Evolutionary conservation across 305 asterid genomes (phyloP), one percentile per base, ranked within the genome.

Genomic region (Plantago coronopus): DNA sequence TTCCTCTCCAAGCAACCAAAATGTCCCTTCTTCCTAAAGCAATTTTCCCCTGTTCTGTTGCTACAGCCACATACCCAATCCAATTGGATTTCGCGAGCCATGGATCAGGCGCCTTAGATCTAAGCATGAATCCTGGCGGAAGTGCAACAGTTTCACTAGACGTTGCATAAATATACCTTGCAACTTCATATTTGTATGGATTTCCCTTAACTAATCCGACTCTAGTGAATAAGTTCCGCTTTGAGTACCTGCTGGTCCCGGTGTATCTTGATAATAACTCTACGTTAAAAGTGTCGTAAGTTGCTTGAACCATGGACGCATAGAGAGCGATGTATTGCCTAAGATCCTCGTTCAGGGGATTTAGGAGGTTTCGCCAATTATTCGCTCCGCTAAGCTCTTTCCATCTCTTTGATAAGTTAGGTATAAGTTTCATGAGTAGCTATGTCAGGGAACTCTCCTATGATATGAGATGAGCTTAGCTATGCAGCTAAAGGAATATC

Each of bases 1-100:
- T 76, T 15, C 94, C 94, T 65, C 94, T 80, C 94, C 94, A 82
- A 2, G 85, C 83, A 54, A 85, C 37, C 63, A 85, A 16, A 45
- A 85, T 82, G 44, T 85, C 94, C 63, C 94, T 73, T 34, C 89
- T 72, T 42, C 89, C 94, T 17, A 85, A 29, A 7, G 79, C 76
- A 17, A 17, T 23, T 63, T 74, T 82, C 45, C 87, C 89, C 61
- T 85, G 82, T 38, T 85, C 79, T 3, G 85, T 85, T 17, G 89
- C 81, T 17, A 82, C 87, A 18, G 85, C 87, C 5, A 85, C 66
- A 11, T 70, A 85, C 1, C 85, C 89, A 25, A 82, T 82, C 83
- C 84, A 85, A 27, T 85, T 82, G 1, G 89, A 82, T 43, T 80
- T 77, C 67, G 44, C 57, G 54, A 48, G 63, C 64, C 63, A 63